Percentiles rank a stretch among this genome's conserved stretches.
Conservation (phyloP, 2,329 filamentous ascomycete species). For the Coniochaeta sp. region DNA sequence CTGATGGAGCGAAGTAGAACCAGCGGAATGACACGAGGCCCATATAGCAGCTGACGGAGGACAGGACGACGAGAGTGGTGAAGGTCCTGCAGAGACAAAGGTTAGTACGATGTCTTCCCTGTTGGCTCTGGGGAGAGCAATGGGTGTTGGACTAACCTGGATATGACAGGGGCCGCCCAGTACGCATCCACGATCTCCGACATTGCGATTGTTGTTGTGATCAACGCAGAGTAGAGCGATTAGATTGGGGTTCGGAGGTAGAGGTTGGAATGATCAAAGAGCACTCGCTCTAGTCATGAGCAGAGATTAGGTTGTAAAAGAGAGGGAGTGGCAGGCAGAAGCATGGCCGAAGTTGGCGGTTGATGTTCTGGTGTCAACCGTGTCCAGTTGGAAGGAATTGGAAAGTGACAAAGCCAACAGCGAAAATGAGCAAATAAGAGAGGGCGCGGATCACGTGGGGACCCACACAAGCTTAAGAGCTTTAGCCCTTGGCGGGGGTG, state of each 20-base stretch:
- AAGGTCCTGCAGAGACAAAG: conserved; percentile 48
- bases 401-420: not conserved
- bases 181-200: conserved; percentile 32
- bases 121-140: not conserved
- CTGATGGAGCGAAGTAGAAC: conserved; percentile 46
- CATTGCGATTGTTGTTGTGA: conserved; percentile 18
- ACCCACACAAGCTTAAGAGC: not conserved
- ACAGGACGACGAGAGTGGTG: conserved; percentile 54
- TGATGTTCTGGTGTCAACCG: conserved; percentile 3
- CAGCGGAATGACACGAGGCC: conserved; percentile 43
- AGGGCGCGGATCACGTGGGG: not conserved
- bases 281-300: conserved; percentile 6
- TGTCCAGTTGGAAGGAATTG: conserved; percentile 1
- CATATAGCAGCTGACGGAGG: conserved; percentile 55
- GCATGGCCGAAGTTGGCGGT: conserved; percentile 1
- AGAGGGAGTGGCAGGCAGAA: not conserved
- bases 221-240: conserved; percentile 4
- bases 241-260: conserved; percentile 3
- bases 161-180: conserved; percentile 32
- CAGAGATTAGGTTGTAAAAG: not conserved
- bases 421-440: not conserved
- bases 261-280: not conserved
- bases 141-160: conserved; percentile 27
- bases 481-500: not conserved
- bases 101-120: not conserved